Conservation (phyloP, 108 stramenopile species). For the Skeletonema marinoi region DNA sequence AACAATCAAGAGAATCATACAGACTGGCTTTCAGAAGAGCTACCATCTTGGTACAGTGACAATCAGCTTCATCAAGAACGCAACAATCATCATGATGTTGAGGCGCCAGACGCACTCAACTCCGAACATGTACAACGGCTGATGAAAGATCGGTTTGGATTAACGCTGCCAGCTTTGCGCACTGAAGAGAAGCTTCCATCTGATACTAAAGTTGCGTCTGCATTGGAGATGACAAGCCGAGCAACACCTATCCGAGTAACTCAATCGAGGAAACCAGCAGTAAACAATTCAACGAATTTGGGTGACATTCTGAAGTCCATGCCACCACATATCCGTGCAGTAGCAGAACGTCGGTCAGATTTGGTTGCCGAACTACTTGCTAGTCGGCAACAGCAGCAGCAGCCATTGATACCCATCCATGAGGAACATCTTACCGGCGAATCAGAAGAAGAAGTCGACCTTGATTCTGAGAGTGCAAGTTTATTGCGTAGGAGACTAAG, state of each 20-base stretch:
- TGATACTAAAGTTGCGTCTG: neutral
- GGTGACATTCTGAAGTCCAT: slow-evolving; percentile 41
- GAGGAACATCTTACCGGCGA: neutral
- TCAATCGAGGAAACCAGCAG: neutral
- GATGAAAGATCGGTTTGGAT: slow-evolving; percentile 67
- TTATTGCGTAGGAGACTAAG: slow-evolving; percentile 12
- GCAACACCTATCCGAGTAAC: neutral
- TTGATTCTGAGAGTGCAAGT: slow-evolving; percentile 32
- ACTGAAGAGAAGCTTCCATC: neutral
- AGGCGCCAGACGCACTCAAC: neutral
- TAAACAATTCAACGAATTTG: neutral
- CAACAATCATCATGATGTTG: neutral
- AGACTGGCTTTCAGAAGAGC: neutral
- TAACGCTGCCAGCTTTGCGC: slow-evolving; percentile 47
- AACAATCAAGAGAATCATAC: too few relatives aligned
- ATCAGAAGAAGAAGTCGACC: neutral
- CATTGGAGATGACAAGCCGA: neutral
- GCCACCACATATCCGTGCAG: slow-evolving; percentile 59
- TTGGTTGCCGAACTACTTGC: slow-evolving; percentile 44
- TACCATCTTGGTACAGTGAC: slow-evolving; percentile 24
- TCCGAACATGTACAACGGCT: slow-evolving; percentile 29
- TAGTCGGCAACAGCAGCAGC: neutral
- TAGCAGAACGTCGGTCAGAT: slow-evolving; percentile 61
- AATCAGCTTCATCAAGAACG: neutral
- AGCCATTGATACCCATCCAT: neutral